Evolutionary conservation across 176 grass and related monocot genomes (phyloP), one percentile per base, ranked within the genome.

Genomic region (Microstegium vimineum): DNA sequence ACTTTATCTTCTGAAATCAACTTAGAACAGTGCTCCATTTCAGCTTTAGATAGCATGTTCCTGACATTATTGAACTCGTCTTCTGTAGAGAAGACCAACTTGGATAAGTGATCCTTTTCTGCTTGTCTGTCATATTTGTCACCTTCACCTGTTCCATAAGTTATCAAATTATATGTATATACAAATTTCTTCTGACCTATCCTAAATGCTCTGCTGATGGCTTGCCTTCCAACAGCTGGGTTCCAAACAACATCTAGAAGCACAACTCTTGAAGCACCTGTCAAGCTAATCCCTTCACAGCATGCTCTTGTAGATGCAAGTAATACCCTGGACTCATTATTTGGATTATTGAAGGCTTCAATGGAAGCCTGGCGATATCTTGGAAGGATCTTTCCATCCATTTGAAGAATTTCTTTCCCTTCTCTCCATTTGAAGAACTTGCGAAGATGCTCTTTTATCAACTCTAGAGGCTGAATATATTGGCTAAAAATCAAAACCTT

Each of bases 161-260:
- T 94, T 77, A 97, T 92, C 68, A 97, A 89, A 79, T 94, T 94
- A 84, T 98, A 98, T 61, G 92, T 89, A 70, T 98, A 98, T 36
- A 98, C 95, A 69, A 87, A 87, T 86, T 94, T 98, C 70, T 87
- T 69, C 86, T 98, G 95, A 17, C 95, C 95, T 36, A 93, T 89
- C 76, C 95, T 90, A 76, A 84, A 98, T 23, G 95, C 95, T 79
- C 92, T 83, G 35, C 92, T 93, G 75, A 94, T 93, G 72, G 95
- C 95, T 88, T 98, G 95, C 68, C 90, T 86, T 38, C 84, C 90
- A 62, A 94, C 90, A 70, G 95, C 90, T 20, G 92, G 95, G 69
- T 98, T 98, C 95, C 92, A 93, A 78, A 93, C 92, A 73, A 94
- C 92, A 86, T 98, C 95, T 75, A 98, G 81, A 79, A 98, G 88